Conservation (phyloP, 768 basidiomycete species). For the Lyophyllum atratum region DNA sequence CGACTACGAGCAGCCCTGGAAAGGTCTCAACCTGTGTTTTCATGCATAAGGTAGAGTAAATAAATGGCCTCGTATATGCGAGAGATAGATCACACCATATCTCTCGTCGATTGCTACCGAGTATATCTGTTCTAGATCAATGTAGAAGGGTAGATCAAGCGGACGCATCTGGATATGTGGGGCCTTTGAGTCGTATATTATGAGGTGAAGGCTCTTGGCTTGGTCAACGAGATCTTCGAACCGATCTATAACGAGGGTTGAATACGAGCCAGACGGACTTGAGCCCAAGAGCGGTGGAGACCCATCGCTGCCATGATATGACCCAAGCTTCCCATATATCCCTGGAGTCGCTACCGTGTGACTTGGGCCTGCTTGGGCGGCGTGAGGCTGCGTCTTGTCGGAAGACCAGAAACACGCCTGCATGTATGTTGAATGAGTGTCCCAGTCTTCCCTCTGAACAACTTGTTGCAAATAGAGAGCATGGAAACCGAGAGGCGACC, state of each 20-base stretch:
- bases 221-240: background rate
- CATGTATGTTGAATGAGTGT: background rate
- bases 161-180: background rate
- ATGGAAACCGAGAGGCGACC: background rate
- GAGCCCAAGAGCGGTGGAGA: slow-evolving; percentile 1
- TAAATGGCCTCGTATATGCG: slow-evolving; percentile 9
- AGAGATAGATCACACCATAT: slow-evolving; percentile 16
- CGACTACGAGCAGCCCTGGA: too few relatives aligned
- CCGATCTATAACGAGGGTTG: background rate
- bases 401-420: background rate
- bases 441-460: background rate
- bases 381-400: background rate
- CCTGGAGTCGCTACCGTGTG: background rate
- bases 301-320: background rate
- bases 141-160: slow-evolving; percentile 9
- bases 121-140: slow-evolving; percentile 9
- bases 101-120: slow-evolving; percentile 13
- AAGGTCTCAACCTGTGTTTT: too few relatives aligned
- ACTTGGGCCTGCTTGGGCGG: background rate
- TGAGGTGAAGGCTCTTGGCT: background rate
- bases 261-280: slow-evolving; percentile 9
- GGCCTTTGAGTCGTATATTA: background rate
- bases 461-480: background rate
- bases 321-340: background rate
- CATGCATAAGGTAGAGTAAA: slow-evolving; percentile 15